Base-by-base conservation (phyloP, 352 stramenopile genomes). In the Globisporangium spinosum region DNA sequence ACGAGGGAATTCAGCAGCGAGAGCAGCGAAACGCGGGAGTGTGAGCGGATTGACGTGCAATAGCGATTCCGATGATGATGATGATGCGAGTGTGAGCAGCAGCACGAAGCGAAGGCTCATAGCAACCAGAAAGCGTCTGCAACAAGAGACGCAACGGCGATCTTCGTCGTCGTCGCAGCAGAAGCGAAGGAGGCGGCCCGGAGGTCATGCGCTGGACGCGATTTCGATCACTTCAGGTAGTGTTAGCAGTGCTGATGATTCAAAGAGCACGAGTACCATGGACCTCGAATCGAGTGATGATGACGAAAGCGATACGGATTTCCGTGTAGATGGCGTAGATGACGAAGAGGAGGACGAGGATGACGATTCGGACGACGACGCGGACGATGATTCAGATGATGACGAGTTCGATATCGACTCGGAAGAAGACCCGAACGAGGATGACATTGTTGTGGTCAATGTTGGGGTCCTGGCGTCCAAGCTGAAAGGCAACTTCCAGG, bases 271-370 rank as follows among this genome's bases (percentile, higher is more conserved):
- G 23, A 55, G 29, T 27, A 51, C 51, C 3, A 22, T 59, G n/a
- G 43, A 56, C 10, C n/a, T 55, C 23, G 69, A 76, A 47, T 74
- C 67, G 57, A 70, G 58, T 9, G 69, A 67, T 22, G 53, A 51
- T 34, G 69, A 71, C 25, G 62, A 45, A 2, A 47, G 25, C 23
- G 70, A 64, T 64, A 12, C 38, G 13, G 40, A 45, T 40, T 64
- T 64, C 10, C 40, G 29, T 55, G 67, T 54, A 64, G 49, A 20
- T 23, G 27, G 8, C 3, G 66, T 70, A 64, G 43, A 76, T 32
- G 29, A 75, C n/a, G 66, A 74, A 27, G 74, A 77, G 4, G 56
- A 70, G 4, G 49, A 74, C 15, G 64, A 78, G 3, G 70, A 78
- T 23, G 58, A 55, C 2, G 22, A 32, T 27, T 57, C 22, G 2